Evolutionary conservation across 2,329 filamentous ascomycete genomes (phyloP).

Genomic region (Colletotrichum lentis): DNA sequence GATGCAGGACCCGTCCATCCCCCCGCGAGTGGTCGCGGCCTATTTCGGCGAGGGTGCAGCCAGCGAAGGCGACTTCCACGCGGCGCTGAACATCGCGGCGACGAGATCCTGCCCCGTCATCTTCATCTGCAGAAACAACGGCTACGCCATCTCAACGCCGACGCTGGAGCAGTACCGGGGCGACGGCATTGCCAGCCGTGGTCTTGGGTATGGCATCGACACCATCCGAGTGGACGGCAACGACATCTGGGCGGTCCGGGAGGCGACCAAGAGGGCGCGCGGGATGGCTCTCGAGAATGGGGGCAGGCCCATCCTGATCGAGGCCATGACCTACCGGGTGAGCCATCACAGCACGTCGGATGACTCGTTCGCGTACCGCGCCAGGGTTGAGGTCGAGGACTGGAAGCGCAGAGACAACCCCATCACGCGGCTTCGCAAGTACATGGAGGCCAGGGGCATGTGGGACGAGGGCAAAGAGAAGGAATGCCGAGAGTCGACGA

Average conservation of each 20-base stretch:
- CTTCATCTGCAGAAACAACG: conserved; percentile 93
- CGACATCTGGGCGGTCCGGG: conserved; percentile 87
- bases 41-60: conserved; percentile 94
- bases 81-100: conserved; percentile 88
- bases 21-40: conserved; percentile 76
- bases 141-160: conserved; percentile 88
- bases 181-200: conserved; percentile 87
- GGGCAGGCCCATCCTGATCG: conserved; percentile 85
- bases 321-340: conserved; percentile 98
- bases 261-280: conserved; percentile 80
- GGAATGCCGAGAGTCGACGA: conserved; percentile 68
- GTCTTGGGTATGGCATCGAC: conserved; percentile 91
- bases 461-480: conserved; percentile 90
- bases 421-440: conserved; percentile 85
- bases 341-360: conserved; percentile 97
- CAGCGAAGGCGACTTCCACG: conserved; percentile 91
- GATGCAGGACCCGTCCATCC: conserved; percentile 72
- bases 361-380: conserved; percentile 95
- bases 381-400: conserved; percentile 91
- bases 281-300: conserved; percentile 80
- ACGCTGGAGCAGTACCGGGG: conserved; percentile 91
- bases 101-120: conserved; percentile 87
- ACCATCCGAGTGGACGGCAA: conserved; percentile 94
- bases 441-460: conserved; percentile 81
- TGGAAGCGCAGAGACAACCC: conserved; percentile 94